Percentiles rank a stretch among this genome's conserved stretches.
Conservation (phyloP, 768 basidiomycete species). For the Boletus fagicola region DNA sequence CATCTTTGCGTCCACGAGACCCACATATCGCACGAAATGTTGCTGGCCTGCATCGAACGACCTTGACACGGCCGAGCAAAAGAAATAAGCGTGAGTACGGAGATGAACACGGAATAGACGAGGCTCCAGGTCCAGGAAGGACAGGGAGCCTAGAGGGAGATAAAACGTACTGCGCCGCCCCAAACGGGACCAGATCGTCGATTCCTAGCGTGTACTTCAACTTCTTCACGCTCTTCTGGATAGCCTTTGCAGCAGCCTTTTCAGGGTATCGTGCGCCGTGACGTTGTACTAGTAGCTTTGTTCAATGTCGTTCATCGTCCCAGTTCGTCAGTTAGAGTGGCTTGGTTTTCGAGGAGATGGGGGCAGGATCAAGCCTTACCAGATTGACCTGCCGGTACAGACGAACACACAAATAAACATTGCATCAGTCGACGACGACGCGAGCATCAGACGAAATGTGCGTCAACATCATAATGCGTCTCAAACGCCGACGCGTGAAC, state of each 20-base stretch:
- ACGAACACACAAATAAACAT: not conserved
- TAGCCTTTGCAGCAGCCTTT: constrained; percentile 37
- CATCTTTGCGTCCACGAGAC: constrained; percentile 41
- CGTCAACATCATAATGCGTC: not conserved
- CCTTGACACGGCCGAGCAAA: not conserved
- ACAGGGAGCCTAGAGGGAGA: constrained; percentile 47
- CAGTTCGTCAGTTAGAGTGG: not conserved
- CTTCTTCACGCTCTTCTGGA: constrained; percentile 49
- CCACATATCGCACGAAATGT: constrained; percentile 47
- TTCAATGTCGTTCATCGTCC: not conserved
- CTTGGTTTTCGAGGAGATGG: not conserved
- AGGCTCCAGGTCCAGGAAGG: not conserved
- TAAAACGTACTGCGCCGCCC: constrained; percentile 62
- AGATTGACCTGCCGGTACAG: constrained; percentile 14
- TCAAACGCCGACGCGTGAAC: constrained; percentile 3
- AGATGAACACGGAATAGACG: constrained; percentile 44
- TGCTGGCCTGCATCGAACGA: too few relatives aligned
- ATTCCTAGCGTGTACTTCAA: constrained; percentile 55
- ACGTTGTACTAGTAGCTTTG: constrained; percentile 67
- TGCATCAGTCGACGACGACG: not conserved
- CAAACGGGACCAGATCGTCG: constrained; percentile 61
- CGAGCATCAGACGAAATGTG: not conserved
- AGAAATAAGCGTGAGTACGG: not conserved
- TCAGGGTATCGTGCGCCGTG: constrained; percentile 80
- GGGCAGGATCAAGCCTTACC: constrained; percentile 1